Evolutionary conservation across 495 filamentous ascomycete species (phyloP).

Genomic region (Parachaetomium inaequale): DNA sequence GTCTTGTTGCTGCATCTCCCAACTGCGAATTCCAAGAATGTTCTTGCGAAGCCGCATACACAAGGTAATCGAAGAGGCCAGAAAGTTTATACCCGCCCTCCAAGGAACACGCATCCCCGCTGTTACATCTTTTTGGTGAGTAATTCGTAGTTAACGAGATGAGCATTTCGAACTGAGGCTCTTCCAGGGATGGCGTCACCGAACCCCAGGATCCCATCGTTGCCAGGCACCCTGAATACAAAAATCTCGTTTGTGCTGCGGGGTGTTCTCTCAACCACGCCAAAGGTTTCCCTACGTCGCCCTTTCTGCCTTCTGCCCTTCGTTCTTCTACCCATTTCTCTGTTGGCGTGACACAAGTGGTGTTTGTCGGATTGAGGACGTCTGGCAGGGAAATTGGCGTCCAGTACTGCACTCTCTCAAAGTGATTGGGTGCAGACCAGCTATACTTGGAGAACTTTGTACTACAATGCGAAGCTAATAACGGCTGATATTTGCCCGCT

Average conservation of each 20-base stretch:
- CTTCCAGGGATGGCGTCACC: slow-evolving; percentile 1
- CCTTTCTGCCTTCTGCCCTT: too few relatives aligned
- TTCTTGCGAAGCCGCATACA: not conserved
- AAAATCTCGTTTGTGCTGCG: not conserved
- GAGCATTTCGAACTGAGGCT: not conserved
- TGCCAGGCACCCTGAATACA: not conserved
- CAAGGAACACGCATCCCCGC: not conserved
- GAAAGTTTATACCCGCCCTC: not conserved
- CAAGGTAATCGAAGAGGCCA: not conserved
- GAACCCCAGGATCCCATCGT: not conserved
- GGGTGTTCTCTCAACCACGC: not conserved
- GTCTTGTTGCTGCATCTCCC: too few relatives aligned
- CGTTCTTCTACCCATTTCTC: too few relatives aligned
- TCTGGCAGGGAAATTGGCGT: too few relatives aligned
- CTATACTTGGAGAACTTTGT: too few relatives aligned
- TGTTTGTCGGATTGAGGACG: too few relatives aligned
- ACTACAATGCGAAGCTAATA: too few relatives aligned
- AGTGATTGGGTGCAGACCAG: too few relatives aligned
- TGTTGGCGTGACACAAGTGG: too few relatives aligned
- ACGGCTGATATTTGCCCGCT: too few relatives aligned
- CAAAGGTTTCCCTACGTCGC: slow-evolving; percentile 2
- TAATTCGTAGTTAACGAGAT: not conserved
- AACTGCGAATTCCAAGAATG: not conserved
- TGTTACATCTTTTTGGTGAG: not conserved
- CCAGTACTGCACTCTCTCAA: too few relatives aligned